Base-by-base conservation (phyloP, 2,329 filamentous ascomycete genomes). In the Delphinella strobiligena region DNA sequence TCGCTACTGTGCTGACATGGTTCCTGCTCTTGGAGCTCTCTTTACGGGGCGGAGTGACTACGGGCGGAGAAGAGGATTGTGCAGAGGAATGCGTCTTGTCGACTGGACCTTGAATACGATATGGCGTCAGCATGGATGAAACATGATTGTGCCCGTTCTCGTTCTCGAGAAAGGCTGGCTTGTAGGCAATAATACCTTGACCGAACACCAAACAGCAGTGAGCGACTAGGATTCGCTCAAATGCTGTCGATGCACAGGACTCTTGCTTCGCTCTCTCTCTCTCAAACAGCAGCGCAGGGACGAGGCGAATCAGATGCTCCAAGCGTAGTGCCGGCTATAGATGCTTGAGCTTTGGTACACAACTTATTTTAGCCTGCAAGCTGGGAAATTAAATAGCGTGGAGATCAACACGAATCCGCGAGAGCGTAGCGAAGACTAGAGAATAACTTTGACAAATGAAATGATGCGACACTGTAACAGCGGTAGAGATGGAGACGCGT, bases 161-260 rank as follows among this genome's bases (percentile, higher is more conserved):
- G n/a, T n/a, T n/a, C n/a, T n/a, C n/a, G n/a, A n/a, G n/a, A n/a
- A 27, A 12, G 22, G 22, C 22, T 27, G 22, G 7, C 7, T 27
- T 27, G 22, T n/a, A n/a, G n/a, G n/a, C n/a, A n/a, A n/a, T n/a
- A 12, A 27, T n/a, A 2, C 35, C 38, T 33, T 41, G 14, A 2
- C 14, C 10, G 12, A 8, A 29, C 34, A 37, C 34, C 34, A 29
- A 33, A 42, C 31, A 45, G 43, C 43, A 37, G 31, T 37, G 40
- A 43, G 37, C 44, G 41, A 43, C 31, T 5, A 14, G 15, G 22
- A 29, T 19, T 38, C 44, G 38, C 40, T 40, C 44, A 29, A 33
- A 18, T 41, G 44, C 44, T 38, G 36, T 39, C 44, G 38, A 37
- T 38, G 42, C 18, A 27, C 22, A 27, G 22, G 12, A 27, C 22